Evolutionary conservation across 2,329 filamentous ascomycete species (phyloP), one percentile per base, ranked within the genome.

Genomic region (Aspergillus costaricaensis): DNA sequence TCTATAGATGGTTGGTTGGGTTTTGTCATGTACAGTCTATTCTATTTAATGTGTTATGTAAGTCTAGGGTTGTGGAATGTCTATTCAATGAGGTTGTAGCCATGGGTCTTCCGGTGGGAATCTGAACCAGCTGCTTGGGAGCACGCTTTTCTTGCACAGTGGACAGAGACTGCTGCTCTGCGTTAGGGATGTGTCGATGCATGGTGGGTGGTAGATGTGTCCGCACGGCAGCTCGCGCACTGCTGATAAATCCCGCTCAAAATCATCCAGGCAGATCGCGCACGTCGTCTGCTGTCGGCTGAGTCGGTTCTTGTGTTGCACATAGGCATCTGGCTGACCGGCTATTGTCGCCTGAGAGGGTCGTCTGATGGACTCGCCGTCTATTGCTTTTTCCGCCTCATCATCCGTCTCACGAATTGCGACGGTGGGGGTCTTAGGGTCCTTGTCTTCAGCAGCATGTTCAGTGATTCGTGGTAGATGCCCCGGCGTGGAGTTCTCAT

Each of bases 161-260:
- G 95, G 94, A 70, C 95, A 99, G 2, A 97, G 82, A 17, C 91
- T 96, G 72, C 91, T 96, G 71, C 89, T 89, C 57, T 87, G 83
- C 47, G 84, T 82, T 12, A 98, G 81, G 69, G 95, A 96, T 21
- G 88, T 85, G 71, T 98, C 93, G 65, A 98, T 93, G 71, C 95
- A 99, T 65, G 91, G 89, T 0, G 91, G 89, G 67, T 99, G 94
- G 76, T 93, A 99, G 59, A 98, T 94, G 73, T 99, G 95, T 0
- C 90, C 88, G 68, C 95, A 99, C 0, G 91, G 87, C 2, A 98
- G 81, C 76, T 97, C 91, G 58, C 92, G 89, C 58, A 98, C 92
- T 19, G 87, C 85, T 0, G 91, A 89, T 17, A 82, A 78, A 39
- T 86, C 84, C 15, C 87, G 84, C 27, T 89, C 83, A 70, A 91